Base-by-base conservation (phyloP, 306 rosid genomes). In the Cicer arietinum region DNA sequence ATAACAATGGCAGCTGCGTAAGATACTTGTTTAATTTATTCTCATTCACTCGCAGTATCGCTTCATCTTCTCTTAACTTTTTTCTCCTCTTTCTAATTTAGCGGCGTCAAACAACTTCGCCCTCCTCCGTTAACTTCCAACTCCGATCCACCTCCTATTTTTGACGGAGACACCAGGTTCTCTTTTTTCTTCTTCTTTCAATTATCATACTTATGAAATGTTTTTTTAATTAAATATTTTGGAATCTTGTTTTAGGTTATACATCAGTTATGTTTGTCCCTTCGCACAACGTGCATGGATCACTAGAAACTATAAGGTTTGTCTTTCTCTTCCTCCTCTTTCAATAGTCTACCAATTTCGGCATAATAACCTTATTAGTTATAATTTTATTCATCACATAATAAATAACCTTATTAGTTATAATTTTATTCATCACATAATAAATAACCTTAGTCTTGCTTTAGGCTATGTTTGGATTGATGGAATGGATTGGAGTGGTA, bases 231-330 rank as follows among this genome's bases (percentile, higher is more conserved):
- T 35, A 8, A 44, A 43, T 20, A 51, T 22, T 73, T 54, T 35
- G n/a, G 13, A 8, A 44, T 46, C 5, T 41, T 40, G 13, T 74
- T 41, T 7, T 9, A 91, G 92, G 84, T 30, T 91, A 85, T 89
- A 91, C 72, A 79, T 61, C 52, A 66, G 42, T 69, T 88, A 83
- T 57, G 0, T 47, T 3, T 90, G 96, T 66, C 96, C 96, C 10
- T 90, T 16, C 82, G 96, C 93, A 22, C 96, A 92, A 74, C 90
- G 93, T 46, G 85, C 57, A 59, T 92, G 97, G 97, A 86, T 92
- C 84, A 54, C 88, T 52, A 83, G 91, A 84, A 92, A 92, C 37
- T 89, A 79, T n/a, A 92, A 88, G 93, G 97, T 92, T 40, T 48
- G 63, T 73, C 60, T 35, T 12, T 12, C n/a, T 44, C n/a, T 65